Base-by-base conservation (phyloP, 371 early-diverging fungal genomes). In the Haplosporangium sp. region DNA sequence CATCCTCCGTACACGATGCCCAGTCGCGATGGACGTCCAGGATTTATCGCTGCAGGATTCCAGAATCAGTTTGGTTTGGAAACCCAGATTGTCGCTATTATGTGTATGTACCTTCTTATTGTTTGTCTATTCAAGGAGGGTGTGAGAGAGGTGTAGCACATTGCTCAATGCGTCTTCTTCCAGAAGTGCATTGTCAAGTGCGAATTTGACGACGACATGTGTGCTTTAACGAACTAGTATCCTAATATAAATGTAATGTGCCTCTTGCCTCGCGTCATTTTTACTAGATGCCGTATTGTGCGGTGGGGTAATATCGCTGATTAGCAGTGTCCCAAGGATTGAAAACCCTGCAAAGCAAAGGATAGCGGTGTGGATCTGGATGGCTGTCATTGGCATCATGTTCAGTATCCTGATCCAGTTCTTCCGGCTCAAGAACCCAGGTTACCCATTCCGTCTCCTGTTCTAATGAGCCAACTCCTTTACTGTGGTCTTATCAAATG, bases 61-160 rank as follows among this genome's bases (percentile, higher is more conserved):
- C 89, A 89, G 60, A 83, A 85, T 16, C 95, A 95, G 81, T 86
- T 88, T 63, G 90, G 90, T 14, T 67, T 93, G 52, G 96, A 96
- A 81, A 86, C 89, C 13, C 92, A 93, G 64, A 86, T 96, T 50
- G 87, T 93, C 10, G 92, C 91, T 13, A 67, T 87, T 41, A 84
- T 93, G 13, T 94, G 94, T 94, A 89, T 81, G 90, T 41, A 20
- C 4, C 9, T 37, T 43, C 5, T 38, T 23, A 1, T 51, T 16
- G 29, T 29, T 29, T 29, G 29, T 29, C 29, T 29, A 29, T 29
- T 50, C 29, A n/a, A 61, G 23, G 38, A n/a, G 50, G 23, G 38
- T 77, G 14, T 23, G 59, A 16, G 2, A 47, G 29, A 4, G 29
- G 29, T 29, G 29, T 29, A 29, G 29, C 29, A 29, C 4, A 29